Percentiles rank a stretch among this genome's conserved stretches.
phyloP scores from a whole-genome alignment of 2,329 filamentous ascomycete species.

The Ophiostoma piceae region DNA sequence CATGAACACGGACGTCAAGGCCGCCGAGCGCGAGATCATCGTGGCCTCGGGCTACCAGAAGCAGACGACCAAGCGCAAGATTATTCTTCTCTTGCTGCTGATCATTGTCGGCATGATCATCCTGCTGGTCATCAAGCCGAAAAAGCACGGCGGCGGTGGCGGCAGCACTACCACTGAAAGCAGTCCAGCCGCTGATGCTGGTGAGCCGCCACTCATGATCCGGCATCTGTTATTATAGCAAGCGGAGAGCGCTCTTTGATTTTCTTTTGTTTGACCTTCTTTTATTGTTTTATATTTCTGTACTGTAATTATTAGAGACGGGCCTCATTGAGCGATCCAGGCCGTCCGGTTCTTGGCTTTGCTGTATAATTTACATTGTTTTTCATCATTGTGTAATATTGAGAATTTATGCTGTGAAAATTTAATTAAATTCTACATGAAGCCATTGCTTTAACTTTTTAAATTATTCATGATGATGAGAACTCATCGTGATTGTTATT shows the following conservation, averaged over 20 bases:
- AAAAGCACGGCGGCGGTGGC: conserved; percentile 38
- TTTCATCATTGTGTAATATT: no score
- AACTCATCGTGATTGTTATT: no score
- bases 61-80: conserved; percentile 82
- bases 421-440: background rate
- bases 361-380: background rate
- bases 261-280: conserved; percentile 12
- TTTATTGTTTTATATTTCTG: background rate
- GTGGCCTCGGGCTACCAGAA: conserved; percentile 86
- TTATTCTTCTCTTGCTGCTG: conserved; percentile 81
- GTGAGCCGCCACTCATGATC: background rate
- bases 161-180: background rate
- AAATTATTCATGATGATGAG: no score
- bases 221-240: conserved; percentile 9
- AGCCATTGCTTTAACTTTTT: no score
- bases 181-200: background rate
- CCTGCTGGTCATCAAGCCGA: conserved; percentile 73
- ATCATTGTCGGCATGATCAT: conserved; percentile 85
- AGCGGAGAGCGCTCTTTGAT: background rate
- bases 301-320: conserved; percentile 12
- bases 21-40: conserved; percentile 84
- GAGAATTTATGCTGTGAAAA: background rate
- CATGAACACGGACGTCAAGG: conserved; percentile 90
- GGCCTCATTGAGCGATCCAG: conserved; percentile 12
- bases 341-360: background rate